These are phyloP conservation scores for Debaryomyces maramus DNA, from an alignment of 805 yeast species.

Conservation along the genomic window DNA sequence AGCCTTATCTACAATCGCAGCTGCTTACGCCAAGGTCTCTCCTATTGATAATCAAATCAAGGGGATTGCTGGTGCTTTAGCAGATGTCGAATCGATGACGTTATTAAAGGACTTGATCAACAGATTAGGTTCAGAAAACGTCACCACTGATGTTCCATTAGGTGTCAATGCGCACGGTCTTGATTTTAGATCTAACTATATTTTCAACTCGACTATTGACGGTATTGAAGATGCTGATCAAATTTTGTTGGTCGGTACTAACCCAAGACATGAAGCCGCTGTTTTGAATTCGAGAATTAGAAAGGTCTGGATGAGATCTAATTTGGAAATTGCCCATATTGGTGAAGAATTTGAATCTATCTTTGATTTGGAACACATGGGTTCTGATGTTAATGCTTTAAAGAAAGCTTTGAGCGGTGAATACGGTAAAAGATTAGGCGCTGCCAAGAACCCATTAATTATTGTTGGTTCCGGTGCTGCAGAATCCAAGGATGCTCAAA, in stretches of 20 bases:
- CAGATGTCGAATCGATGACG: slow-evolving; percentile 80
- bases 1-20: slow-evolving; percentile 68
- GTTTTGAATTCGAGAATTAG: slow-evolving; percentile 82
- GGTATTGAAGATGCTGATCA: slow-evolving; percentile 85
- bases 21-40: slow-evolving; percentile 53
- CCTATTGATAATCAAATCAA: slow-evolving; percentile 73
- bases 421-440: slow-evolving; percentile 63
- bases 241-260: slow-evolving; percentile 77
- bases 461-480: slow-evolving; percentile 79
- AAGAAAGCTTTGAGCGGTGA: slow-evolving; percentile 62
- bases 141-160: slow-evolving; percentile 66
- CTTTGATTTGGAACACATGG: slow-evolving; percentile 62
- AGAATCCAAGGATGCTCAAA: slow-evolving; percentile 63
- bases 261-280: slow-evolving; percentile 89
- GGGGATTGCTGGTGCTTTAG: slow-evolving; percentile 78
- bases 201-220: slow-evolving; percentile 75
- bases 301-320: slow-evolving; percentile 71
- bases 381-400: slow-evolving; percentile 58
- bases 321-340: slow-evolving; percentile 66
- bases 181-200: slow-evolving; percentile 75
- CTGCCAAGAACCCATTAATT: slow-evolving; percentile 73
- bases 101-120: slow-evolving; percentile 79
- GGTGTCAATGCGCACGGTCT: slow-evolving; percentile 62
- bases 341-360: slow-evolving; percentile 82
- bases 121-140: slow-evolving; percentile 76